Base-by-base conservation (phyloP, 1,284 basidiomycete genomes). In the Moesziomyces sp. region DNA sequence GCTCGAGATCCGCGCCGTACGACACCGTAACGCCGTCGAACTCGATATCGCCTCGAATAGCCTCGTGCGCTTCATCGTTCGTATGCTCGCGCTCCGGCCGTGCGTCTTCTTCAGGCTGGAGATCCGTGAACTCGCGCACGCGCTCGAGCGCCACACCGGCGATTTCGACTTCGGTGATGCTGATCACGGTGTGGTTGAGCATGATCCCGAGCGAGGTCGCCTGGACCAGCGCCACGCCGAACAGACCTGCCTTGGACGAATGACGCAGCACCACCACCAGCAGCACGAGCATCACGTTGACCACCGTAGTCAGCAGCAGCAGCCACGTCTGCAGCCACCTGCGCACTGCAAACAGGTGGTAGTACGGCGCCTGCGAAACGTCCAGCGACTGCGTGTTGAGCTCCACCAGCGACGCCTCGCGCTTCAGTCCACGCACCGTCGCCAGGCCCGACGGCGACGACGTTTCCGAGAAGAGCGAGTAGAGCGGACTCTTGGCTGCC, bases 121-220 rank as follows among this genome's bases (percentile, higher is more conserved):
- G 66, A 0, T 73, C 46, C 21, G 61, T 63, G 34, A 84, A 77
- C 48, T 83, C 81, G 35, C 76, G 77, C n/a, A 85, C 68, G 4
- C 84, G 74, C 46, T 83, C 84, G 19, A 85, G 62, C 5, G 83
- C 81, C 9, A 85, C 81, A 10, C 79, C 75, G 0, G 80, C 83
- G 54, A 85, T 85, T 55, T 85, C 84, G n/a, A 80, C 74, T 18
- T 79, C 73, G 24, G 82, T 83, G 66, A 80, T 83, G 40, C 76
- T 66, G 51, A 83, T 55, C 6, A 82, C 50, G 16, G 47, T 51
- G 40, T 60, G 46, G 46, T 76, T 78, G 47, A 83, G 58, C 34
- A 52, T 14, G 8, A 51, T 34, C 13, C 71, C 67, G 2, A 84
- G 26, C 5, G 52, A 35, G 0, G 77, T 80, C 4, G 83, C 68